A percentile compares a stretch with the other conserved stretches of the same genome.
These are phyloP conservation scores for Eucalyptus tenuipes DNA, from an alignment of 345 rosid species.

Conservation along the genomic window DNA sequence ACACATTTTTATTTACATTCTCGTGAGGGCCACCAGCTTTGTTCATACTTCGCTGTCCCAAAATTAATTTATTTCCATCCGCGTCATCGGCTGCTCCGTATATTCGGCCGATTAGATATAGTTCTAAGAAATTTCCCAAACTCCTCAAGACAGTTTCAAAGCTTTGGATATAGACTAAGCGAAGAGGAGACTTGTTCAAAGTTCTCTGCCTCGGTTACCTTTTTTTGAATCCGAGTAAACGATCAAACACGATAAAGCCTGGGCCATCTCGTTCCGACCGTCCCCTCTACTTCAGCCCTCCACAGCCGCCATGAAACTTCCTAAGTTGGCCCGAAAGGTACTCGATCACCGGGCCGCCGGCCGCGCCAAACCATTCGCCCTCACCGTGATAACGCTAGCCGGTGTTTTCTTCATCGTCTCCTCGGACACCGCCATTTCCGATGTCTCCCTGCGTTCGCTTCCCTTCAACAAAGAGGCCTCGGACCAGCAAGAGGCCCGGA, in stretches of 20 bases:
- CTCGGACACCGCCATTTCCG: slow-evolving; percentile 10
- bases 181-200: not conserved
- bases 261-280: not conserved
- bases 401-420: slow-evolving; percentile 24
- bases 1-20: not conserved
- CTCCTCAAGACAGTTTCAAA: not conserved
- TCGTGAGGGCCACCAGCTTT: not conserved
- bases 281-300: not conserved
- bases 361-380: slow-evolving; percentile 5
- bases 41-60: not conserved
- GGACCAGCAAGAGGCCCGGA: not conserved
- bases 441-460: slow-evolving; percentile 1
- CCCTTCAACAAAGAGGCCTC: not conserved
- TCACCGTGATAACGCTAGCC: slow-evolving; percentile 9
- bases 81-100: not conserved
- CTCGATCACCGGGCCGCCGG: not conserved
- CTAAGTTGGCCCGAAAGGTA: not conserved
- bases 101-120: not conserved
- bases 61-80: not conserved
- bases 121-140: not conserved
- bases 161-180: not conserved
- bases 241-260: not conserved
- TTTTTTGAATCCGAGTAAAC: not conserved
- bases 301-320: not conserved
- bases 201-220: not conserved